These are phyloP conservation scores for Mycena olivaceomarginata DNA, from an alignment of 768 basidiomycete genomes.

Conservation along the genomic window DNA sequence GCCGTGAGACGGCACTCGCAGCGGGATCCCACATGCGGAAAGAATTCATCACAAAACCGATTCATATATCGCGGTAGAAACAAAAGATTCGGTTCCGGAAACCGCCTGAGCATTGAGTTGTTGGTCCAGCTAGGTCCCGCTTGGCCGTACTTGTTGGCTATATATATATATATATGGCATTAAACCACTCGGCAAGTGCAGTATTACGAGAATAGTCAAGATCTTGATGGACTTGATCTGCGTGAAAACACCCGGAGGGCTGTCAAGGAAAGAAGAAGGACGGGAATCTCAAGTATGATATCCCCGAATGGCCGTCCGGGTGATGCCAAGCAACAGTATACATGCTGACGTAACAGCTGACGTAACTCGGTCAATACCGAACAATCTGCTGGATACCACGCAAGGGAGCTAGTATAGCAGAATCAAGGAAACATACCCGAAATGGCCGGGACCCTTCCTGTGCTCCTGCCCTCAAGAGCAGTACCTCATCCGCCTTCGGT, in stretches of 20 bases:
- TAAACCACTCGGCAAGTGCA: too few species aligned
- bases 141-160: too few species aligned
- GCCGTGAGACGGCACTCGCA: background rate
- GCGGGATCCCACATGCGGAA: too few species aligned
- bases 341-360: background rate
- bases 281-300: background rate
- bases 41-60: too few species aligned
- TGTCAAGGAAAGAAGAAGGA: background rate
- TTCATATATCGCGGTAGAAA: too few species aligned
- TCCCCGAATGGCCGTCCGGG: background rate
- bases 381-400: too few species aligned
- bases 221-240: slow-evolving; percentile 9
- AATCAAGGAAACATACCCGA: background rate
- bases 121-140: too few species aligned
- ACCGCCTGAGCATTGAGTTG: too few species aligned
- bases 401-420: background rate
- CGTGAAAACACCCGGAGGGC: background rate
- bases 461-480: slow-evolving; percentile 71
- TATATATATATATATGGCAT: too few species aligned
- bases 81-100: too few species aligned
- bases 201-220: background rate
- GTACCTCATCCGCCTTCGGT: slow-evolving; percentile 58
- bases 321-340: slow-evolving; percentile 4
- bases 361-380: too few species aligned
- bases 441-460: slow-evolving; percentile 62